Conservation (phyloP, 345 rosid species). For the Garcia nutans region DNA sequence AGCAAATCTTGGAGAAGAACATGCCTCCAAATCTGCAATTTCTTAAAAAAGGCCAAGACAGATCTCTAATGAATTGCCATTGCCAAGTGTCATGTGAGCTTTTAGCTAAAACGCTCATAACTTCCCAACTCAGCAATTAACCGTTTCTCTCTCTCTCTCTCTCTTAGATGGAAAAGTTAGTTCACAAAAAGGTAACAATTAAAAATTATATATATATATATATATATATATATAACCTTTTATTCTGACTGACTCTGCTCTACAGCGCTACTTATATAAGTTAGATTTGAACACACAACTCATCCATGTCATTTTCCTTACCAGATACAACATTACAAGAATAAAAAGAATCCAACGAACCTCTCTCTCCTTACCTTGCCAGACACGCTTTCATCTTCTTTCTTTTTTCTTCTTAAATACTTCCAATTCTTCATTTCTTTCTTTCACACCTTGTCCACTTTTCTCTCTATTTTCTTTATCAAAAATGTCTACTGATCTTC, state of each 20-base stretch:
- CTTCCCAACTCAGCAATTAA: too few relatives aligned
- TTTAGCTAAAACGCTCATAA: background rate
- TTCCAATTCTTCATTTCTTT: background rate
- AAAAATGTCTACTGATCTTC: slow-evolving; percentile 40
- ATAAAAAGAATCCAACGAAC: slow-evolving; percentile 19
- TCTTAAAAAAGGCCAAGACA: background rate
- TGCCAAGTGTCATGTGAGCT: slow-evolving; percentile 7
- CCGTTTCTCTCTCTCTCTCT: too few relatives aligned
- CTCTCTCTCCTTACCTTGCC: slow-evolving; percentile 13
- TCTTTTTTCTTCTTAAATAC: slow-evolving; percentile 5
- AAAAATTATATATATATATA: too few relatives aligned
- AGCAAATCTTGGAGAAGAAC: background rate
- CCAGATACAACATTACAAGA: background rate
- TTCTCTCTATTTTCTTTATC: background rate
- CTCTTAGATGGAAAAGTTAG: too few relatives aligned
- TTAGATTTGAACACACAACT: background rate
- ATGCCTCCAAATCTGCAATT: background rate
- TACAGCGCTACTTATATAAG: background rate
- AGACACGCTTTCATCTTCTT: slow-evolving; percentile 18
- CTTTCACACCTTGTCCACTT: background rate
- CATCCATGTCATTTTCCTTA: background rate
- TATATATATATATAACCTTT: too few relatives aligned
- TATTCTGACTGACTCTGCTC: background rate
- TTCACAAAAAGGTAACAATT: too few relatives aligned
- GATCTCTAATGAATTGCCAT: background rate